phyloP scores from a whole-genome alignment of 2,329 filamentous ascomycete genomes.

The Cytospora schulzeri region DNA sequence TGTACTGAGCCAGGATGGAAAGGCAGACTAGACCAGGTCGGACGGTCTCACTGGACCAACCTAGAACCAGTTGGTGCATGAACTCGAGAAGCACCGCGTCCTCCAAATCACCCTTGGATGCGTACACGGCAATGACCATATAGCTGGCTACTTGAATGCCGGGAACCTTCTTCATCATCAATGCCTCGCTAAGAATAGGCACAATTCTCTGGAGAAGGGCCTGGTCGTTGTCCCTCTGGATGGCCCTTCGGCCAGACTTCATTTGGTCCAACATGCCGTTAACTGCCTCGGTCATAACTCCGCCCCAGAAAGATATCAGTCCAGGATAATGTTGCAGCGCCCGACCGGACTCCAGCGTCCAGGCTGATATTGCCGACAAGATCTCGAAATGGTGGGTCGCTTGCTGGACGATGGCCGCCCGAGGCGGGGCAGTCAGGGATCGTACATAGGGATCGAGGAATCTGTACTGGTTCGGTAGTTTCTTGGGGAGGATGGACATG shows the following conservation, averaged over 20 bases:
- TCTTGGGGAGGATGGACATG: slow-evolving; percentile 80
- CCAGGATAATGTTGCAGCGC: slow-evolving; percentile 73
- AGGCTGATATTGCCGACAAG: slow-evolving; percentile 74
- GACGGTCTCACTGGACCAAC: slow-evolving; percentile 74
- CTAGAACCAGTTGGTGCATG: slow-evolving; percentile 83
- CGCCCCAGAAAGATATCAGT: slow-evolving; percentile 87
- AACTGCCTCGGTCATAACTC: slow-evolving; percentile 81
- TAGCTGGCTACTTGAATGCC: slow-evolving; percentile 86
- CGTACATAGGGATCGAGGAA: slow-evolving; percentile 87
- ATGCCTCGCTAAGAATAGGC: slow-evolving; percentile 74
- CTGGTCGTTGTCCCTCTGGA: slow-evolving; percentile 81
- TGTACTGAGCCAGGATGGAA: slow-evolving; percentile 79
- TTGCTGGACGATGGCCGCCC: slow-evolving; percentile 80
- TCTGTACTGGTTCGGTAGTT: slow-evolving; percentile 73
- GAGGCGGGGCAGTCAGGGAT: slow-evolving; percentile 73
- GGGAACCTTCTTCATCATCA: slow-evolving; percentile 73
- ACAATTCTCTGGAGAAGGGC: slow-evolving; percentile 68
- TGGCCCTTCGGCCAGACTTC: slow-evolving; percentile 72
- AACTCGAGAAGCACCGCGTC: slow-evolving; percentile 81
- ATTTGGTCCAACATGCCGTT: slow-evolving; percentile 78
- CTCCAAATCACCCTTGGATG: slow-evolving; percentile 76
- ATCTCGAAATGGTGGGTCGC: slow-evolving; percentile 78
- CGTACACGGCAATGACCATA: slow-evolving; percentile 85
- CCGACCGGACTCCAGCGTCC: slow-evolving; percentile 74
- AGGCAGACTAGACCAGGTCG: slow-evolving; percentile 77